Base-by-base conservation (phyloP, 2,329 filamentous ascomycete species). In the Blumeria graminis region DNA sequence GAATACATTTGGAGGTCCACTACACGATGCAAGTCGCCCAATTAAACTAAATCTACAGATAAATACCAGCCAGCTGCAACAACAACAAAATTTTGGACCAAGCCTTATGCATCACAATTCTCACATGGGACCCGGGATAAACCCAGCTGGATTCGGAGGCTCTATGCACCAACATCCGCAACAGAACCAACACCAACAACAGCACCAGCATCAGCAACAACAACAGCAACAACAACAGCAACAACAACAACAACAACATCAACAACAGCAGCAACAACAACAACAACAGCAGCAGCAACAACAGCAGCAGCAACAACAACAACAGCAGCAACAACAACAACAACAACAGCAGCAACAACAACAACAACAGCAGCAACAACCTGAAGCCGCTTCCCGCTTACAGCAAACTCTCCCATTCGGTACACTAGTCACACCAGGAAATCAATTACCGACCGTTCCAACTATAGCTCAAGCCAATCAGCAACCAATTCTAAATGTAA, bases 401-500 rank as follows among this genome's bases (percentile, higher is more conserved):
- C 85, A 86, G 65, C 80, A 81, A 52, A 54, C 57, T 32, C 71
- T 74, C 55, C 72, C 75, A n/a, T 77, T 77, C 60, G 69, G 74
- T 68, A 58, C 71, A 69, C 63, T 76, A 38, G 33, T 39, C n/a
- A 33, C 45, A 14, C 14, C 38, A 4, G 61, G 60, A 18, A 65
- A 67, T 61, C 65, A 65, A 51, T 62, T 65, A 13, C 59, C 63
- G 39, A 65, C 64, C 32, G 61, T 61, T 58, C 72, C 78, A 59
- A 76, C 75, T 14, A 74, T 86, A 66, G 76, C 80, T 11, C 84
- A 88, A 68, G 84, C 59, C 33, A 64, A 84, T 39, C 86, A 90
- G 68, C 86, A 92, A 66, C 86, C 86, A 4, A 93, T 93, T 62
- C 70, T 93, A 56, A 85, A 85, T 67, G 77, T 80, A 69, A 71